A percentile compares a stretch with the other conserved stretches of the same genome.
Evolutionary conservation across 75 land plant genomes (phyloP).

Genomic region (Isoetes taiwanensis): DNA sequence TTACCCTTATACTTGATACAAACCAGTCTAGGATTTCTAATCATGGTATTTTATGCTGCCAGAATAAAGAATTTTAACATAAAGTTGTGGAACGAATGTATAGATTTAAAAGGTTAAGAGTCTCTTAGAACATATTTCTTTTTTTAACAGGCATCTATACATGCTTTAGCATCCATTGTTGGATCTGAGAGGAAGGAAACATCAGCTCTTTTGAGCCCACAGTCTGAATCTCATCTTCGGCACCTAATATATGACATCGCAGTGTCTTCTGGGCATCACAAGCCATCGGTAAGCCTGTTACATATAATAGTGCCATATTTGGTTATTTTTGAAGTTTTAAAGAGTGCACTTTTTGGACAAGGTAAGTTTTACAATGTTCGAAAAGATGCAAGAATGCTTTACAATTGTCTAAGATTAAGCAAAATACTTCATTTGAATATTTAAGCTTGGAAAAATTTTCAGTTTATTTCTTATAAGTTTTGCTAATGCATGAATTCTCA

Average conservation of each 20-base stretch:
- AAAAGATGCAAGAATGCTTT: too few species aligned
- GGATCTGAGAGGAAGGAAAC: constrained; percentile 36
- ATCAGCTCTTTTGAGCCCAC: constrained; percentile 14
- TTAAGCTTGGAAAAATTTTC: neutral
- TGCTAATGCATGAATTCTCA: neutral
- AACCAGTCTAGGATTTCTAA: too few species aligned
- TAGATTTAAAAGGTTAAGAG: too few species aligned
- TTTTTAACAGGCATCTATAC: constrained; percentile 73
- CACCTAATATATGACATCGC: constrained; percentile 44
- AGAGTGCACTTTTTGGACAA: neutral
- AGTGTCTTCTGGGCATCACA: constrained; percentile 31
- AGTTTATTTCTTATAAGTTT: neutral
- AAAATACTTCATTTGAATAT: too few species aligned
- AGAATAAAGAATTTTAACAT: too few species aligned
- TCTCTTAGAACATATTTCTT: too few species aligned
- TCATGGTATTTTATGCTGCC: too few species aligned
- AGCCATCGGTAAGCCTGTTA: constrained; percentile 38
- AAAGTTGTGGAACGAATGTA: too few species aligned
- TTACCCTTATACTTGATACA: too few species aligned
- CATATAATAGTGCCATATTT: neutral
- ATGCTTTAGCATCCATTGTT: constrained; percentile 55
- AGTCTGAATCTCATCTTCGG: constrained; percentile 47
- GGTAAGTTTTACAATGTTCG: too few species aligned
- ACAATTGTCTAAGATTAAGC: too few species aligned
- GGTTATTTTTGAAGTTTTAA: neutral